Base-by-base conservation (phyloP, 2,329 filamentous ascomycete genomes). In the Cryphonectria parasitica region DNA sequence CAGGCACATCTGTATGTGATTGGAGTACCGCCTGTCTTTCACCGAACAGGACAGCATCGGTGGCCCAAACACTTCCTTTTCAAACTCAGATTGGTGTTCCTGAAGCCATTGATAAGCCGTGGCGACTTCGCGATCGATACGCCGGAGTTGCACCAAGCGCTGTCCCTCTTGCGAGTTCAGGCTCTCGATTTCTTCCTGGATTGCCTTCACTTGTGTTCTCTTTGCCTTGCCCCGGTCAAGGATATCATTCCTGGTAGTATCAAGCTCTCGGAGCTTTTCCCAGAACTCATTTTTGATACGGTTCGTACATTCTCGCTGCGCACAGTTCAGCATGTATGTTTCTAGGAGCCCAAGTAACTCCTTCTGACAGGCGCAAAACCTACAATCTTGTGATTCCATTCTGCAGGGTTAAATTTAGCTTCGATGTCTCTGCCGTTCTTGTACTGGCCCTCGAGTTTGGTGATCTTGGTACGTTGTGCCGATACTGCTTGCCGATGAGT, bases 71-170 rank as follows among this genome's bases (percentile, higher is more conserved):
- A 98, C 90, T 70, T 91, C 86, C 74, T 91, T 89, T 76, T 92
- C 88, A 74, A 98, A 96, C 64, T 87, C 80, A 68, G 86, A 78
- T 71, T 86, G 86, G 77, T 99, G 89, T 2, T 89, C 79, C 77
- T 93, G 87, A 66, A 98, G 86, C 95, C 95, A 99, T 58, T 90
- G 85, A 90, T 93, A 97, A 2, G 90, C 94, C 74, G 78, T 83
- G 15, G 87, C 87, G 2, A 91, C 89, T 69, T 98, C 92, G 0
- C 78, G 78, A 15, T 90, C 91, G 0, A 86, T 22, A 7, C 78
- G 84, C 67, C 83, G 84, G 68, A 99, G 85, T 74, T 91, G 89
- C 64, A 82, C 88, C 69, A 92, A 83, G 74, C 93, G 91, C 76
- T 92, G 91, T 7, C 94, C 95, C 71, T 90, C 85, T 75, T 92